phyloP scores from a whole-genome alignment of 208 protist species.

The Acanthamoeba royreba region DNA sequence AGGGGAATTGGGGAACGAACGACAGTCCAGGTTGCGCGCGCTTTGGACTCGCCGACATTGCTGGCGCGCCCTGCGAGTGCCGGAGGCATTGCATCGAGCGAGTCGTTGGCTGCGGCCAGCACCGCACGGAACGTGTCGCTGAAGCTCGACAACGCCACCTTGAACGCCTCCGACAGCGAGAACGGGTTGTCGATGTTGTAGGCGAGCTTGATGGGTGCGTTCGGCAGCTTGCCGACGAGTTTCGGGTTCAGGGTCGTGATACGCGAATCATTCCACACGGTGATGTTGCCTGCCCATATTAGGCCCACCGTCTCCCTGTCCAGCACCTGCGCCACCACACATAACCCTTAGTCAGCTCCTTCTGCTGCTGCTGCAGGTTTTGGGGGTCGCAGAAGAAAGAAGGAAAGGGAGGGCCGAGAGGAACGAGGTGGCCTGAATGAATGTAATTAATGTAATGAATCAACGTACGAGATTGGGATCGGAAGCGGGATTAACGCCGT shows the following conservation, averaged over 20 bases:
- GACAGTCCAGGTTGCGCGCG: no score
- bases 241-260: background rate
- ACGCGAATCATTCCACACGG: background rate
- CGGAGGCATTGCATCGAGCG: background rate
- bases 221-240: background rate
- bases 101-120: background rate
- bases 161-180: background rate
- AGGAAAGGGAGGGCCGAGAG: no score
- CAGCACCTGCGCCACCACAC: background rate
- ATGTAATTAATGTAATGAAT: no score
- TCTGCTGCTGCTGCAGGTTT: no score
- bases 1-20: no score
- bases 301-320: background rate
- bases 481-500: no score
- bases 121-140: background rate
- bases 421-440: no score
- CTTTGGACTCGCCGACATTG: background rate
- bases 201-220: background rate
- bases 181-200: background rate
- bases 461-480: no score
- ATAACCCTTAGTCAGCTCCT: no score
- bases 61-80: background rate
- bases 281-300: background rate
- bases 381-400: no score
- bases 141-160: background rate